phyloP scores from a whole-genome alignment of 441 rosid species.

The Syzygium malaccense region DNA sequence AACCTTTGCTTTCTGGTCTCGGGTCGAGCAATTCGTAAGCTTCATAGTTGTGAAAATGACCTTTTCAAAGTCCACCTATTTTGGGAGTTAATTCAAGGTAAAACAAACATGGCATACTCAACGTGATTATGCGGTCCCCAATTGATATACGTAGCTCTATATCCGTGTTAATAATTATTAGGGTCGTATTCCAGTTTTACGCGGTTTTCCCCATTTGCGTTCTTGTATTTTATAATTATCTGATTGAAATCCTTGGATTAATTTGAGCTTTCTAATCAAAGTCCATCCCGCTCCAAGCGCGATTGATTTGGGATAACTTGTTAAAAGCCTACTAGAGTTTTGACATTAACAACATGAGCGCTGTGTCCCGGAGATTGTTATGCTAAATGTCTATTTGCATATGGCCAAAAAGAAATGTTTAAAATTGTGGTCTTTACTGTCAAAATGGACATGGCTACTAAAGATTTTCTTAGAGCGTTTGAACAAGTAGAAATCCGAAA shows the following conservation, averaged over 20 bases:
- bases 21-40: background rate
- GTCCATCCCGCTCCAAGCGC: background rate
- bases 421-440: background rate
- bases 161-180: background rate
- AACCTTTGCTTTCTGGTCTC: background rate
- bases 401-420: too few relatives aligned
- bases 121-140: background rate
- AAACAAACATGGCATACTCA: background rate
- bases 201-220: accelerated
- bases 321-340: accelerated
- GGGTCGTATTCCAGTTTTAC: background rate
- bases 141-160: background rate
- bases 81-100: background rate
- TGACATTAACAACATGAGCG: accelerated
- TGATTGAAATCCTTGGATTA: background rate
- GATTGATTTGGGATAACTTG: background rate
- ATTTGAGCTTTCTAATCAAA: background rate
- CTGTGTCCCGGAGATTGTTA: accelerated
- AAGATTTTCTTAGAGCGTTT: too few relatives aligned
- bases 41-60: background rate
- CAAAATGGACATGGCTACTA: accelerated
- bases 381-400: too few relatives aligned
- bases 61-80: background rate
- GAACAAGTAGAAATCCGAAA: background rate
- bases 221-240: background rate